Conservation (phyloP, 306 rosid species). For the Begonia peltatifolia region DNA sequence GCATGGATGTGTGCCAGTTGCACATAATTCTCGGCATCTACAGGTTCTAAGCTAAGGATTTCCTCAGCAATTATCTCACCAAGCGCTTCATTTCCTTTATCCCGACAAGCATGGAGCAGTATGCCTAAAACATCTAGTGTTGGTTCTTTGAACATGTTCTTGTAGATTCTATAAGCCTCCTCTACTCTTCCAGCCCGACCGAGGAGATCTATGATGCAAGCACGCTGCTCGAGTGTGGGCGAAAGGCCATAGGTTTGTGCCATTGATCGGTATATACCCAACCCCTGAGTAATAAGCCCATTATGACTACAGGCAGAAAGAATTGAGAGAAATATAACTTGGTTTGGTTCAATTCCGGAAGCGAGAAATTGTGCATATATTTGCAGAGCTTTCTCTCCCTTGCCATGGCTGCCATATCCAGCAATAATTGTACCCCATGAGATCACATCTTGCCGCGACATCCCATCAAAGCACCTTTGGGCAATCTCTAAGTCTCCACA, state of each 20-base stretch:
- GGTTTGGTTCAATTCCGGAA: constrained; percentile 11
- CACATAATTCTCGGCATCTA: constrained; percentile 11
- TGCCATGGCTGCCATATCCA: constrained; percentile 13
- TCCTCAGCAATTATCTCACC: constrained; percentile 8
- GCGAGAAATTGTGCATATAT: constrained; percentile 10
- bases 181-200: constrained; percentile 14
- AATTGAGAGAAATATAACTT: constrained; percentile 11
- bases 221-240: constrained; percentile 7
- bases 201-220: constrained; percentile 13
- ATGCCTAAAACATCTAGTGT: constrained; percentile 11
- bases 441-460: constrained; percentile 6
- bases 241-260: background rate
- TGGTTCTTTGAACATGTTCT: constrained; percentile 9
- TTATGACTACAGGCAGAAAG: constrained; percentile 13
- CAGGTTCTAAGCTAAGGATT: constrained; percentile 7
- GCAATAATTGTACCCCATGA: constrained; percentile 13
- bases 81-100: constrained; percentile 3
- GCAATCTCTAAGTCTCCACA: constrained; percentile 9
- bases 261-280: constrained; percentile 10
- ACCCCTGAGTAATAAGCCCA: constrained; percentile 11
- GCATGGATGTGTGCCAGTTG: constrained; percentile 13
- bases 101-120: constrained; percentile 8
- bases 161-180: constrained; percentile 10
- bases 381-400: constrained; percentile 7
- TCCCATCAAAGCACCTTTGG: constrained; percentile 9